phyloP scores from a whole-genome alignment of 2,329 filamentous ascomycete genomes.

The Colletotrichum eremochloae region DNA sequence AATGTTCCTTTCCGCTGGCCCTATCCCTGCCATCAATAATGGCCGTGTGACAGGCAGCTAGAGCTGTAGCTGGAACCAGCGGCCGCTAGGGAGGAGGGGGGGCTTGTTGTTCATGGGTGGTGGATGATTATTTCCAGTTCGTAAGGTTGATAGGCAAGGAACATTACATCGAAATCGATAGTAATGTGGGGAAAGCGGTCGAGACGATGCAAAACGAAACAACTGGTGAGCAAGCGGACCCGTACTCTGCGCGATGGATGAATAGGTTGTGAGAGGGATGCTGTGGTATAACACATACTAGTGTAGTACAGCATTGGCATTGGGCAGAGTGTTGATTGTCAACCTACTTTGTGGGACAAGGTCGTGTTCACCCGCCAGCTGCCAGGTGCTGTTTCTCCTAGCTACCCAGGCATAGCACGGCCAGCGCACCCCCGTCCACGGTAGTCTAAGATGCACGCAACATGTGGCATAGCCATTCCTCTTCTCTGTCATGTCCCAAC shows the following conservation, averaged over 20 bases:
- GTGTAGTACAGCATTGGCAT: too few relatives aligned
- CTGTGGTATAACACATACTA: background rate
- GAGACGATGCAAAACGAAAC: slow-evolving; percentile 19
- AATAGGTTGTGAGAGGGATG: background rate
- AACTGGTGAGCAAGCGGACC: background rate
- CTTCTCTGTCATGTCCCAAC: slow-evolving; percentile 34
- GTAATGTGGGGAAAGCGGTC: slow-evolving; percentile 37
- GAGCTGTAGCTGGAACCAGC: slow-evolving; percentile 35
- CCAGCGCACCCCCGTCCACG: background rate
- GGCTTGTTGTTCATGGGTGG: slow-evolving; percentile 17
- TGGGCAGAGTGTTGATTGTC: background rate
- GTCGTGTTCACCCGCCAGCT: background rate
- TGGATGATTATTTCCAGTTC: slow-evolving; percentile 33
- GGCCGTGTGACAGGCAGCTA: slow-evolving; percentile 41
- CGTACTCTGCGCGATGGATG: slow-evolving; percentile 1
- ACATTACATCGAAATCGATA: slow-evolving; percentile 42
- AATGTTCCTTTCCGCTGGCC: background rate
- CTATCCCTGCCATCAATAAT: slow-evolving; percentile 28
- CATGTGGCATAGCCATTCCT: slow-evolving; percentile 31
- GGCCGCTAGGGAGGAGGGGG: slow-evolving; percentile 19
- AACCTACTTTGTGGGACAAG: background rate
- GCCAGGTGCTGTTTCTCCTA: background rate
- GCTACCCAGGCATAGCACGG: background rate
- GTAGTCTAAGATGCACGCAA: slow-evolving; percentile 40
- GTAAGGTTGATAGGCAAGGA: slow-evolving; percentile 35